Conservation (phyloP, 371 early-diverging fungal species). For the Catenaria anguillulae region DNA sequence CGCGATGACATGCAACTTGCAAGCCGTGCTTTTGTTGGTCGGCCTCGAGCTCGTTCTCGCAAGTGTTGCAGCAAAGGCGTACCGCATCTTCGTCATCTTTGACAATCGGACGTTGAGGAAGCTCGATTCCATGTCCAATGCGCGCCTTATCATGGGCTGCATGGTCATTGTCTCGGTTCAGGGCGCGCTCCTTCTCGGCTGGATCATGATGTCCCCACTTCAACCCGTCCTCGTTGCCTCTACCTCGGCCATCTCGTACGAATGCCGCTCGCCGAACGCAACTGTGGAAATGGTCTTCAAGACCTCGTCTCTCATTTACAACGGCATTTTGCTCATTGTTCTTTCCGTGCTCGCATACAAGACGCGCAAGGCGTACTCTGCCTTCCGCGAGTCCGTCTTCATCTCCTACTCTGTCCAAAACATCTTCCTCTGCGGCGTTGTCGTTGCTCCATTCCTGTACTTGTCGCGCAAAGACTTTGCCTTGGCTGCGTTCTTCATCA, state of each 20-base stretch:
- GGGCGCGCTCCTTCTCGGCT: background rate
- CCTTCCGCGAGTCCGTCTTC: slow-evolving; percentile 1
- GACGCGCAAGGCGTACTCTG: slow-evolving; percentile 1
- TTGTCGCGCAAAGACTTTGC: background rate
- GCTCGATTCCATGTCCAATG: background rate
- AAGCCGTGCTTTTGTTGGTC: background rate
- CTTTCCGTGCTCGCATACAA: background rate
- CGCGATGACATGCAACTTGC: background rate
- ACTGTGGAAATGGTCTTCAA: background rate
- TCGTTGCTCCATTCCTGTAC: background rate
- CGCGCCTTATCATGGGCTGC: background rate
- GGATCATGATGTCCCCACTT: background rate
- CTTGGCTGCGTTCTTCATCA: background rate
- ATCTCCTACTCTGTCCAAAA: background rate
- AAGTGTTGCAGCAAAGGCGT: background rate
- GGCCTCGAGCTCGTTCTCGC: background rate
- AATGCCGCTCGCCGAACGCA: background rate
- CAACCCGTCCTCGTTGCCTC: background rate
- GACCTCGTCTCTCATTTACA: background rate
- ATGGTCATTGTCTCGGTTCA: background rate
- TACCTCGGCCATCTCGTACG: background rate
- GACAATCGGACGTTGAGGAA: background rate
- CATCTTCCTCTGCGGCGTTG: background rate
- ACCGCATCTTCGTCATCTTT: background rate
- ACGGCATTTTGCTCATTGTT: background rate